Evolutionary conservation across 2,329 filamentous ascomycete species (phyloP).

Genomic region (Mycosphaerella sp.): DNA sequence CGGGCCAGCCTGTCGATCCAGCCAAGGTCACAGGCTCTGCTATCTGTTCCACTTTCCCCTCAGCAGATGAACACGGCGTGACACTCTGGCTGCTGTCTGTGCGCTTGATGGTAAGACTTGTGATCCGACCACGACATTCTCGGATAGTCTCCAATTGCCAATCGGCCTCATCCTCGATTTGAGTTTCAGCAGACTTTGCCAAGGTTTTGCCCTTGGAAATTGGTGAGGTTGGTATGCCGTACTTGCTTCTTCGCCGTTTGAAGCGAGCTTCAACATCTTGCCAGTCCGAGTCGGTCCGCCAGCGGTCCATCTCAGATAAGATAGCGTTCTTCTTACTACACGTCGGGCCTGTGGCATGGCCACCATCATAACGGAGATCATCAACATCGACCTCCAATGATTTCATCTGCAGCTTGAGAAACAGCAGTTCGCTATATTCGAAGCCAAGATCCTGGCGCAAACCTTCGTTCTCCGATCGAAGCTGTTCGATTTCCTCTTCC

Average conservation of each 20-base stretch:
- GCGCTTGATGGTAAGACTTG: slow-evolving; percentile 26
- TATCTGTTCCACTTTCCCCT: slow-evolving; percentile 3
- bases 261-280: slow-evolving; percentile 31
- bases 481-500: slow-evolving; percentile 28
- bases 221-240: slow-evolving; percentile 24
- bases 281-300: slow-evolving; percentile 32
- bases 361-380: slow-evolving; percentile 16
- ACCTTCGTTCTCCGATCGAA: slow-evolving; percentile 35
- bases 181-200: slow-evolving; percentile 5
- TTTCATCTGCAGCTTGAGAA: slow-evolving; percentile 37
- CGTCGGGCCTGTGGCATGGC: slow-evolving; percentile 9
- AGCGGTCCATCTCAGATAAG: slow-evolving; percentile 31
- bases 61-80: slow-evolving; percentile 1
- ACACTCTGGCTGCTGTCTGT: slow-evolving; percentile 14
- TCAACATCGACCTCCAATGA: slow-evolving; percentile 33
- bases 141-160: slow-evolving; percentile 28
- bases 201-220: slow-evolving; percentile 10
- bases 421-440: slow-evolving; percentile 36
- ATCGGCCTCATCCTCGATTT: slow-evolving; percentile 13
- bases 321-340: slow-evolving; percentile 21
- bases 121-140: slow-evolving; percentile 22
- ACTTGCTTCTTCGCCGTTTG: slow-evolving; percentile 27
- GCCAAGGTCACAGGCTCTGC: slow-evolving; percentile 12
- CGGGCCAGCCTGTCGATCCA: slow-evolving; percentile 10
- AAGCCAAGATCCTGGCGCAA: slow-evolving; percentile 35